Percentiles rank a stretch among this genome's conserved stretches.
phyloP scores from a whole-genome alignment of 2,329 filamentous ascomycete species.

The Botrytis sinoallii region DNA sequence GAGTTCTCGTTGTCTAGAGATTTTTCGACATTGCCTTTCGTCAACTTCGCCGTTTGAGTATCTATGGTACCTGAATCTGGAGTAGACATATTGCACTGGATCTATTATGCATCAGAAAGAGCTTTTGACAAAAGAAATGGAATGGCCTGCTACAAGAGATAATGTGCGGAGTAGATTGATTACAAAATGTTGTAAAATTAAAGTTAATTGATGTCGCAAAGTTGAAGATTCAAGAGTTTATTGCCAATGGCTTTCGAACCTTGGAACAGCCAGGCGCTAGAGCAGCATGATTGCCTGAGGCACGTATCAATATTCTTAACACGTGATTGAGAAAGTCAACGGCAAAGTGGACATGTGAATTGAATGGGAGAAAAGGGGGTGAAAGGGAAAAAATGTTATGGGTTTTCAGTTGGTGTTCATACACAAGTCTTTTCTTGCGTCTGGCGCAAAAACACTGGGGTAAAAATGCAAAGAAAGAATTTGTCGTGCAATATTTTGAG shows the following conservation, averaged over 20 bases:
- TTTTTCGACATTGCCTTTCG: not conserved
- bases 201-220: slow-evolving; percentile 6
- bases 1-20: not conserved
- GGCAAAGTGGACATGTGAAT: too few relatives aligned
- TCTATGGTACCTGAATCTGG: slow-evolving; percentile 16
- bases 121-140: slow-evolving; percentile 19
- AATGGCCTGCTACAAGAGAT: slow-evolving; percentile 16
- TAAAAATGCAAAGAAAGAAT: not conserved
- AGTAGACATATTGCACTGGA: slow-evolving; percentile 20
- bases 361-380: not conserved
- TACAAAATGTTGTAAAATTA: not conserved
- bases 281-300: not conserved
- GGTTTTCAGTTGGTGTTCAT: not conserved
- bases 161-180: not conserved
- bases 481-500: not conserved
- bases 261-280: slow-evolving; percentile 4
- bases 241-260: not conserved
- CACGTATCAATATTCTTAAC: accelerated
- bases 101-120: slow-evolving; percentile 20
- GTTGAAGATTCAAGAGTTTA: not conserved
- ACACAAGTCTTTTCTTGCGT: not conserved
- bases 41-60: slow-evolving; percentile 4
- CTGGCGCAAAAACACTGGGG: not conserved
- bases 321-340: not conserved
- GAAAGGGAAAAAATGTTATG: not conserved